These are phyloP conservation scores for Kalmusia sp. DNA, from an alignment of 2,329 filamentous ascomycete species.

Conservation along the genomic window DNA sequence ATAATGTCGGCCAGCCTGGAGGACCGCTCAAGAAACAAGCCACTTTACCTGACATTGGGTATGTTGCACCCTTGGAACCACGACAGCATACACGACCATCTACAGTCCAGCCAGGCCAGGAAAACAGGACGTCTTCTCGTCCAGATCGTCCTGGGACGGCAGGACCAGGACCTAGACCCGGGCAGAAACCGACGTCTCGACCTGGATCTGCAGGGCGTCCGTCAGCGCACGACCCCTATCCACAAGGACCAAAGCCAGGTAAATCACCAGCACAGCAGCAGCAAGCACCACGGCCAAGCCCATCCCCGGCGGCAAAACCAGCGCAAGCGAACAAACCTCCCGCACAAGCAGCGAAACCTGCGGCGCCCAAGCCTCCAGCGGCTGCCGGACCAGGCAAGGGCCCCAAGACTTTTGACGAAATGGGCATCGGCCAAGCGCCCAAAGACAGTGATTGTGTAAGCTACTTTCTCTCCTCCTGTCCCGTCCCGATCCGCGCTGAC, in stretches of 20 bases:
- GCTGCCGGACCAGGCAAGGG: constrained; percentile 66
- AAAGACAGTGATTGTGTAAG: constrained; percentile 90
- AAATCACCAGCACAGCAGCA: constrained; percentile 26
- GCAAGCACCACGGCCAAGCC: constrained; percentile 3
- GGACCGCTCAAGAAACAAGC: constrained; percentile 36
- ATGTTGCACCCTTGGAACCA: constrained; percentile 44
- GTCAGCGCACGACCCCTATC: constrained; percentile 24
- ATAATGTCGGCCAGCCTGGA: constrained; percentile 27
- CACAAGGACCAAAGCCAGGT: constrained; percentile 18
- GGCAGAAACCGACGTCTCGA: constrained; percentile 20
- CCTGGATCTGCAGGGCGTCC: constrained; percentile 41
- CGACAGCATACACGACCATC: constrained; percentile 45
- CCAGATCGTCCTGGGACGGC: constrained; percentile 33
- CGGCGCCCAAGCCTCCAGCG: constrained; percentile 36
- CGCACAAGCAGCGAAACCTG: constrained; percentile 22
- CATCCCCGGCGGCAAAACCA: constrained; percentile 5
- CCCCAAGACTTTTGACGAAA: constrained; percentile 95
- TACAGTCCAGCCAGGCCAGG: constrained; percentile 42
- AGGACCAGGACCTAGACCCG: constrained; percentile 23
- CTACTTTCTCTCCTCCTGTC: constrained; percentile 18
- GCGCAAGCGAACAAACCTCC: neutral
- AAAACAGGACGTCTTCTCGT: constrained; percentile 36
- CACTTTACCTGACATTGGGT: constrained; percentile 46
- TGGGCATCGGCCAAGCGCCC: constrained; percentile 89
- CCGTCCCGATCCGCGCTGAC: neutral